Conservation (phyloP, 371 early-diverging fungal species). For the Mycotypha africana region DNA sequence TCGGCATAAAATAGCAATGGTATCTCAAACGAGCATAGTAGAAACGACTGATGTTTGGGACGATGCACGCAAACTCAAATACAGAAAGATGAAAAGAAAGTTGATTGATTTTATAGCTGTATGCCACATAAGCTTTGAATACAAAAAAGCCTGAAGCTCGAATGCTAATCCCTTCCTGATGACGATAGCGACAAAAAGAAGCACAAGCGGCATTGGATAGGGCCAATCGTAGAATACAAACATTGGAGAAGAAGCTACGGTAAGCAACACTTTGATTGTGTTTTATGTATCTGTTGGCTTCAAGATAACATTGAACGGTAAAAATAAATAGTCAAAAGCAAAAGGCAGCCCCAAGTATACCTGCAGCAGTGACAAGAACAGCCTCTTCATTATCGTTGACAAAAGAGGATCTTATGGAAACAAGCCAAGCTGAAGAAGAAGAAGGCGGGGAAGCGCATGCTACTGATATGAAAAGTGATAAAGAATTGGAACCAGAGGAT, state of each 20-base stretch:
- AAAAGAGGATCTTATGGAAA: conserved; percentile 13
- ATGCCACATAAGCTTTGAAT: too few relatives aligned
- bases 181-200: conserved; percentile 12
- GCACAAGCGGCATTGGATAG: conserved; percentile 10
- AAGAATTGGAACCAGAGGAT: neutral
- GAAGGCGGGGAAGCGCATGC: neutral
- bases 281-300: neutral
- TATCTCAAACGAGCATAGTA: too few relatives aligned
- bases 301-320: neutral
- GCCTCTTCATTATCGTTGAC: too few relatives aligned
- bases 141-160: too few relatives aligned
- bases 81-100: conserved; percentile 15
- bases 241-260: conserved; percentile 8
- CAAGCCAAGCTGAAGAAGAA: conserved; percentile 7
- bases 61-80: conserved; percentile 9
- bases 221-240: conserved; percentile 10
- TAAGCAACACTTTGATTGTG: neutral
- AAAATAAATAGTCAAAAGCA: neutral
- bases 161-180: neutral
- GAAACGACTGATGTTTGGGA: conserved; percentile 5
- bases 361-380: conserved; percentile 1
- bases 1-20: too few relatives aligned
- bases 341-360: neutral
- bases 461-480: neutral
- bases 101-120: conserved; percentile 10